Conservation (phyloP, 202 grass and related monocot genomes). For the Bolboschoenoplectus hybrid region DNA sequence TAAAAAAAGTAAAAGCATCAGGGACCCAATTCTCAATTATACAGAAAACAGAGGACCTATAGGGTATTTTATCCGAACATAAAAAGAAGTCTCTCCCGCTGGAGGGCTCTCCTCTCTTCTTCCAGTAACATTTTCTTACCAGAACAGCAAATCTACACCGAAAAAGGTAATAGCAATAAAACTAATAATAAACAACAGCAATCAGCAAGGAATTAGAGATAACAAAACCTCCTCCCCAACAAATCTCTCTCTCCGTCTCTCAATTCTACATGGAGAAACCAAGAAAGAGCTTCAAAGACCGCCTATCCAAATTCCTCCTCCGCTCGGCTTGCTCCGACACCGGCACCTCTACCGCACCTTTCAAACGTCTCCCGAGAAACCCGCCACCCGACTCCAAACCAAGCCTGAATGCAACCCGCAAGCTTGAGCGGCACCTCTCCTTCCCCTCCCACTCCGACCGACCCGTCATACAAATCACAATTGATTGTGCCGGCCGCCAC, state of each 20-base stretch:
- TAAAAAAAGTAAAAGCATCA: background rate
- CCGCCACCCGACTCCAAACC: constrained; percentile 26
- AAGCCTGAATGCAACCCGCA: background rate
- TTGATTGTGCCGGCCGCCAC: constrained; percentile 72
- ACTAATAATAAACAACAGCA: constrained; percentile 6
- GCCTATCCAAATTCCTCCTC: constrained; percentile 58
- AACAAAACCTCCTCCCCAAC: constrained; percentile 14
- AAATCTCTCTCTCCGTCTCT: background rate
- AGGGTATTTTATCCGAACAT: constrained; percentile 14
- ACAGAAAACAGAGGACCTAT: background rate
- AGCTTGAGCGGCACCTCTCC: constrained; percentile 53
- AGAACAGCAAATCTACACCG: background rate
- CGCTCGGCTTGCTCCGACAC: constrained; percentile 16
- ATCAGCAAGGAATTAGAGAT: constrained; percentile 9
- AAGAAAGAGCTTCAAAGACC: constrained; percentile 65
- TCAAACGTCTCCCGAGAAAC: constrained; percentile 43
- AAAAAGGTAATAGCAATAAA: background rate
- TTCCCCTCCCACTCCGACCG: constrained; percentile 39
- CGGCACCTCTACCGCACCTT: constrained; percentile 45
- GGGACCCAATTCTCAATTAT: background rate
- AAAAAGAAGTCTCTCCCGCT: constrained; percentile 7
- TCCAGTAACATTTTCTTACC: constrained; percentile 2
- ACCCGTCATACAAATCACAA: constrained; percentile 64
- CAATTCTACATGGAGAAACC: constrained; percentile 29
- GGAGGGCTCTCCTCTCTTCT: background rate